phyloP scores from a whole-genome alignment of 2,329 filamentous ascomycete species.

The Cladosporium sp. region DNA sequence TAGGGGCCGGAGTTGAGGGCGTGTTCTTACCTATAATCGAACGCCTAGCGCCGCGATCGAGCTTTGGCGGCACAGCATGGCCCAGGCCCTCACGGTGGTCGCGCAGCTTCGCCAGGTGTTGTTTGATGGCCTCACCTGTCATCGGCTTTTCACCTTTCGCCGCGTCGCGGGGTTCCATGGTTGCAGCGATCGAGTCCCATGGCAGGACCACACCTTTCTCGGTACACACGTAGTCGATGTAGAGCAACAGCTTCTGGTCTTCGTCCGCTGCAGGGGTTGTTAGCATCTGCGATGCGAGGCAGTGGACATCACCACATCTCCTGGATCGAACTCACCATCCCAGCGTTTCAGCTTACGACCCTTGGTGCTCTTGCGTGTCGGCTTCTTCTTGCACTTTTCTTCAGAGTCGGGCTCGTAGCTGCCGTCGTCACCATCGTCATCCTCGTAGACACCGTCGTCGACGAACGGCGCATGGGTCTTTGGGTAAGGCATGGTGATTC shows the following conservation, averaged over 20 bases:
- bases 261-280: constrained; percentile 24
- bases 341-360: constrained; percentile 33
- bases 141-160: constrained; percentile 12
- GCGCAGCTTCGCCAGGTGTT: constrained; percentile 33
- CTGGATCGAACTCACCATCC: constrained; percentile 28
- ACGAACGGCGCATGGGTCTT: background rate
- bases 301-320: background rate
- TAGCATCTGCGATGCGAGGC: background rate
- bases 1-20: background rate
- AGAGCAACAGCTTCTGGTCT: constrained; percentile 32
- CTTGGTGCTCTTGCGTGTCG: constrained; percentile 24
- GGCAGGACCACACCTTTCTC: constrained; percentile 25
- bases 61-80: constrained; percentile 27
- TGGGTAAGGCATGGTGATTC: background rate
- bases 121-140: constrained; percentile 30
- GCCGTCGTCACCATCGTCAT: background rate
- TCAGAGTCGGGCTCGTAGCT: background rate
- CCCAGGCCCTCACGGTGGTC: constrained; percentile 23
- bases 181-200: constrained; percentile 25
- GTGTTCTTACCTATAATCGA: background rate
- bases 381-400: background rate
- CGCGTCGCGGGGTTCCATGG: constrained; percentile 20
- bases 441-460: background rate
- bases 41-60: constrained; percentile 19
- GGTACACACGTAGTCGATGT: constrained; percentile 27